Base-by-base conservation (phyloP, 208 protist species). In the Leishmania arabica region DNA sequence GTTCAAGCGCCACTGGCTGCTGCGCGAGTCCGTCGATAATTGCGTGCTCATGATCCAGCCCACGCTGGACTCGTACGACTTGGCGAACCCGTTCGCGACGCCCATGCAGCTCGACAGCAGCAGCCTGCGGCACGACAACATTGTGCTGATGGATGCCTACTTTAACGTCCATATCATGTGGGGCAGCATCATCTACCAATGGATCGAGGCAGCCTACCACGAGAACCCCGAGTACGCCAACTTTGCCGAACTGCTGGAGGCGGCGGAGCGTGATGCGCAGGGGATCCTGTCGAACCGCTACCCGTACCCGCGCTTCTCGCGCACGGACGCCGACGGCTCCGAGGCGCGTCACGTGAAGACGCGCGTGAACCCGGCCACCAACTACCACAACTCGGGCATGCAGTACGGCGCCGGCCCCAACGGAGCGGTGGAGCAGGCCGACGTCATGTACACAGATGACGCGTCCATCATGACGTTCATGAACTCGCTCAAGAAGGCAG, bases 121-220 rank as follows among this genome's bases (percentile, higher is more conserved):
- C 53, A 96, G 89, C 66, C 89, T 99, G 71, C 84, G 88, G 0
- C 85, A 87, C 51, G 97, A 99, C 82, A 93, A 95, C 80, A 99
- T 99, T 83, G 93, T 99, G 0, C 89, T 99, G 6, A 98, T 99
- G 84, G 99, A 99, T 88, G 99, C 98, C 27, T 99, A 99, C 90
- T 99, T 99, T 93, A 95, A 99, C 77, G 95, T 99, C 60, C 90
- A 99, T 76, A 95, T 99, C 77, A 99, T 98, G 93, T 97, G 99
- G 91, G 99, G 99, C 65, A 94, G 97, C 62, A 93, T 89, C 24
- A 97, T 99, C 80, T 98, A 94, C 69, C 84, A 91, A 72, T 99
- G 99, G 99, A 95, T 98, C 75, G 94, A 99, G 78, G 93, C 90
- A 9, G 92, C 88, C 51, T 98, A 96, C 80, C 92, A 99, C 40